Conservation (phyloP, 2,329 filamentous ascomycete genomes). For the Helotiales sp. region DNA sequence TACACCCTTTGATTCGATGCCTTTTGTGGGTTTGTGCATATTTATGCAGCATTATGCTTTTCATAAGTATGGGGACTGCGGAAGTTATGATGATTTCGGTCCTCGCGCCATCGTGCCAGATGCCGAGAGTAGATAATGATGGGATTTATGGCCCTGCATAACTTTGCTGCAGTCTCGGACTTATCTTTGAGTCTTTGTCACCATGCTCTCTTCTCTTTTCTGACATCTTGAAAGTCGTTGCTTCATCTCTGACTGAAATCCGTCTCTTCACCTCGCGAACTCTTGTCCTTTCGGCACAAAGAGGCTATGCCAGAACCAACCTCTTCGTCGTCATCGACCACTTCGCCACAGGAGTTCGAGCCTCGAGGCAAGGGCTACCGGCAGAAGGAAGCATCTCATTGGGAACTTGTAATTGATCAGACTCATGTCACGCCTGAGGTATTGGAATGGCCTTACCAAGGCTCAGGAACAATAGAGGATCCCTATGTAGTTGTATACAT, state of each 20-base stretch:
- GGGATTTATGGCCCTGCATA: not conserved
- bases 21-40: not conserved
- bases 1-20: too few species aligned
- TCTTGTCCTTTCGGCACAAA: not conserved
- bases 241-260: not conserved
- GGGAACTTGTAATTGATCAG: conserved; percentile 45
- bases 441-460: conserved; percentile 41
- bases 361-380: conserved; percentile 16
- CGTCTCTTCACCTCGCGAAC: not conserved
- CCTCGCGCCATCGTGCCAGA: not conserved
- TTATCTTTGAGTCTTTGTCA: not conserved
- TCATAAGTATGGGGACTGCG: not conserved
- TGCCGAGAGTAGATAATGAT: not conserved
- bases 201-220: not conserved
- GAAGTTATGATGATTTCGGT: not conserved
- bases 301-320: not conserved
- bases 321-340: conserved; percentile 17
- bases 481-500: conserved; percentile 45
- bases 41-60: not conserved
- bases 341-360: conserved; percentile 20
- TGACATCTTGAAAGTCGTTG: not conserved
- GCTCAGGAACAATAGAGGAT: conserved; percentile 42
- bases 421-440: conserved; percentile 46
- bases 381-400: conserved; percentile 32
- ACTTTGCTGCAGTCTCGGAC: not conserved